These are phyloP conservation scores for Piper longum DNA, from an alignment of 164 flowering plant species.

Conservation along the genomic window DNA sequence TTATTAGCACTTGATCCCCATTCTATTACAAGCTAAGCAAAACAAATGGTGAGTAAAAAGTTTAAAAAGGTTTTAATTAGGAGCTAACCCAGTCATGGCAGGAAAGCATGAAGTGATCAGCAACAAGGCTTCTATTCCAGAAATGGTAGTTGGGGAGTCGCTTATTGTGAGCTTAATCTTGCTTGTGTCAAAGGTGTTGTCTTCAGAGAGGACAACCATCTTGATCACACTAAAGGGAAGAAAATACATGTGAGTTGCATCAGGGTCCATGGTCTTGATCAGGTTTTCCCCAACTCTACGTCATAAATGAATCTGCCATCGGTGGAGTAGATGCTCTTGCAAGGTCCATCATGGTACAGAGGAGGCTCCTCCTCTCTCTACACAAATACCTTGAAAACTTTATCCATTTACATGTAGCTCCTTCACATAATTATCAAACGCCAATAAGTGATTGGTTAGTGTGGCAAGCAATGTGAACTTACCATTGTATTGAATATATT, in stretches of 20 bases:
- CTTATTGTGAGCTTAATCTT: slow-evolving; percentile 20
- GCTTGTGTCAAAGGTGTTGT: slow-evolving; percentile 17
- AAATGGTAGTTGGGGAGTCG: slow-evolving; percentile 27
- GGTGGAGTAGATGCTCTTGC: slow-evolving; percentile 52
- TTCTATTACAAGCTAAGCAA: no score
- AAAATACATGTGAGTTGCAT: slow-evolving; percentile 28
- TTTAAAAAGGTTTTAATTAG: not conserved
- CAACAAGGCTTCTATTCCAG: slow-evolving; percentile 45
- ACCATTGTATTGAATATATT: not conserved
- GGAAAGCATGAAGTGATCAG: slow-evolving; percentile 54
- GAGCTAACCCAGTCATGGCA: slow-evolving; percentile 53
- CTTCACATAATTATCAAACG: slow-evolving; percentile 10
- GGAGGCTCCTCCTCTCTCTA: slow-evolving; percentile 69
- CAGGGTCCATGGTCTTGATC: slow-evolving; percentile 26
- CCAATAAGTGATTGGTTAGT: not conserved
- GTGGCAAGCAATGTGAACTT: not conserved
- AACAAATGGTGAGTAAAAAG: no score
- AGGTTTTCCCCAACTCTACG: slow-evolving; percentile 27
- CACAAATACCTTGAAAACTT: slow-evolving; percentile 42
- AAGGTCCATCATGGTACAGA: slow-evolving; percentile 56
- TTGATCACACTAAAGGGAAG: slow-evolving; percentile 45
- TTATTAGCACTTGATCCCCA: not conserved
- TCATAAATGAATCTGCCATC: slow-evolving; percentile 58
- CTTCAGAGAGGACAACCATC: slow-evolving; percentile 25
- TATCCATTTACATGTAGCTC: slow-evolving; percentile 70